Base-by-base conservation (phyloP, 441 rosid species). In the Capsella rubella region DNA sequence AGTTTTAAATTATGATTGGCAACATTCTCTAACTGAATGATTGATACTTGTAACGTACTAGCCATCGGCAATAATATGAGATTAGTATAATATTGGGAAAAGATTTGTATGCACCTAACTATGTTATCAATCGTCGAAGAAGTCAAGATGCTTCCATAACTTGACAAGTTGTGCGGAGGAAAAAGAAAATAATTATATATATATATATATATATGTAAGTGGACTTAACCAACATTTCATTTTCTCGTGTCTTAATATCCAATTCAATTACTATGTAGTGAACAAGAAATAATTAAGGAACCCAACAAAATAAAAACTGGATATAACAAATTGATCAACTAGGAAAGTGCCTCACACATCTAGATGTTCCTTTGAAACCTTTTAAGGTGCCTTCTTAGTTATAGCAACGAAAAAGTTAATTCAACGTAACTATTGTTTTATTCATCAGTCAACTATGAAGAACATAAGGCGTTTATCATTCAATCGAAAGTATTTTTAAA, bases 391-490 rank as follows among this genome's bases (percentile, higher is more conserved):
- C 56, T 67, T 50, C 46, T 37, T 58, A 18, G 55, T 50, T 47
- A 39, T 53, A 49, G 18, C 34, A 66, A 29, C 16, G 13, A 57
- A 16, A 59, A 8, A 37, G 40, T 15, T 64, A 55, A 47, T 56
- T 55, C 27, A 56, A 47, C 50, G 31, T 28, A 71, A 8, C 6
- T 35, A 37, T 15, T 35, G 13, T 37, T 71, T 49, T 39, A 16
- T 39, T 49, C 6, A n/a, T 34, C 49, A 55, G 57, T 72, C 76
- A 64, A 64, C 70, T 63, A 54, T 45, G 64, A 54, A 64, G 64
- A 34, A 45, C 6, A 34, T 1, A 61, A 32, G 56, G 42, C 40
- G 49, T 60, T 75, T 52, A 43, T 60, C 27, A 43, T 25, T 51
- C 5, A 31, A 8, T 21, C 25, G 3, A 50, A 2, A 12, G 40